These are phyloP conservation scores for Cutaneotrichosporon dermatis DNA, from an alignment of 1,284 basidiomycete species.

Conservation along the genomic window DNA sequence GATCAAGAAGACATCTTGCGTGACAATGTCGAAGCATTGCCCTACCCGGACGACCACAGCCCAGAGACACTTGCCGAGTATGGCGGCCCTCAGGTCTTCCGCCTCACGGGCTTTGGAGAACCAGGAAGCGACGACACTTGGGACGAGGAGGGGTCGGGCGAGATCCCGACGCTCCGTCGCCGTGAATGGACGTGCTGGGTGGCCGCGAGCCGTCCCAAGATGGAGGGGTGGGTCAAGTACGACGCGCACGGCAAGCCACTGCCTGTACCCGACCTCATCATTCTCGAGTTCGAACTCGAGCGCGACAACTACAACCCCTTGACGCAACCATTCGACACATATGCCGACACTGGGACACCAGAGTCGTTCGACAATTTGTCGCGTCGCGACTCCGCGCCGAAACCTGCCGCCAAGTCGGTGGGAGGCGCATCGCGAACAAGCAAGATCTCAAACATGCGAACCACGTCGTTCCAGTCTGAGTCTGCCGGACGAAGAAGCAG, in stretches of 20 bases:
- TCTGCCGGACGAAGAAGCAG: no score
- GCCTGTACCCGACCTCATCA: conserved; percentile 51
- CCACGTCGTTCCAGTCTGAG: no score
- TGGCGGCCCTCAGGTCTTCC: conserved; percentile 65
- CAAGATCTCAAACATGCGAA: no score
- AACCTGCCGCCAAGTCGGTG: no score
- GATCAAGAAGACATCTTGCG: conserved; percentile 68
- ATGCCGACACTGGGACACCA: background rate
- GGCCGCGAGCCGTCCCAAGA: conserved; percentile 63
- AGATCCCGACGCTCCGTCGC: conserved; percentile 26
- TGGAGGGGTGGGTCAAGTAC: conserved; percentile 27
- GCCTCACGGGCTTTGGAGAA: conserved; percentile 55
- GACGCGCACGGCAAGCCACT: conserved; percentile 27
- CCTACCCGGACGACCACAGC: conserved; percentile 49
- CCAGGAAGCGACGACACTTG: conserved; percentile 7
- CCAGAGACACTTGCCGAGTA: conserved; percentile 28
- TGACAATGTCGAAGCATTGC: conserved; percentile 70
- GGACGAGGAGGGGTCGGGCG: background rate
- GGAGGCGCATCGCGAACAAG: no score
- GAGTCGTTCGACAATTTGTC: background rate
- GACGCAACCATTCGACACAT: conserved; percentile 46
- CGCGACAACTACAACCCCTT: conserved; percentile 68
- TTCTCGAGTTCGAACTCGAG: conserved; percentile 81
- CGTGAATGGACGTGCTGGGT: conserved; percentile 80
- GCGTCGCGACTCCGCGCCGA: background rate